A percentile compares a stretch with the other conserved stretches of the same genome.
Conservation (phyloP, 148 eudicot genomes). For the Heliosperma pusillum region DNA sequence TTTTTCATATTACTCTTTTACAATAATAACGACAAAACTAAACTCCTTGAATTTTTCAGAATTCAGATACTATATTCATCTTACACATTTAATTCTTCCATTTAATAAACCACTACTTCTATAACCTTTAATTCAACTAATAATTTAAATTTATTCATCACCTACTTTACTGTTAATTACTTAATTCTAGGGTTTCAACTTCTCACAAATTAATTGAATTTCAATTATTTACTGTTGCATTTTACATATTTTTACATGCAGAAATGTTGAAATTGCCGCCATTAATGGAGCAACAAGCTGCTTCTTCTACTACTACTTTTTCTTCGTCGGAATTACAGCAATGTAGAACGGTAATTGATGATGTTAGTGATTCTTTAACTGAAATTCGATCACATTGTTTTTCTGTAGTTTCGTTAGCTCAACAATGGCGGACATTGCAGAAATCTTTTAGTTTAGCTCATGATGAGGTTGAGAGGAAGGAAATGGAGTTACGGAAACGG, state of each 20-base stretch:
- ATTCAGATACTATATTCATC: too few species aligned
- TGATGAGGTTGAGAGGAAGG: not conserved
- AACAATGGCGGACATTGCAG: slow-evolving; percentile 1
- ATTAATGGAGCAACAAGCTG: not conserved
- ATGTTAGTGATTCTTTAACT: not conserved
- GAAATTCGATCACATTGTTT: not conserved
- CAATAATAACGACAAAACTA: too few species aligned
- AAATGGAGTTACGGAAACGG: not conserved
- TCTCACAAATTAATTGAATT: not conserved
- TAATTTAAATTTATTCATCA: too few species aligned
- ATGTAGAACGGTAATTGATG: not conserved
- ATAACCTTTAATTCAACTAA: too few species aligned
- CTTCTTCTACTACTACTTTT: not conserved
- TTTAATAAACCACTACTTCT: too few species aligned
- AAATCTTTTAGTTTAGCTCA: not conserved
- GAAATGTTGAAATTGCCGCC: not conserved
- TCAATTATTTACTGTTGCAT: too few species aligned
- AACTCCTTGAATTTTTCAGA: too few species aligned
- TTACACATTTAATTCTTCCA: too few species aligned
- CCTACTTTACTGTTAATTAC: too few species aligned
- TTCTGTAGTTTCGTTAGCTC: not conserved
- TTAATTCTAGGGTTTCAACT: not conserved
- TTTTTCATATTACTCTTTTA: too few species aligned
- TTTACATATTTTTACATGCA: too few species aligned
- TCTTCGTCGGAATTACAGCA: not conserved